Evolutionary conservation across 2,329 filamentous ascomycete genomes (phyloP), one percentile per base, ranked within the genome.

Genomic region (Penicillium janthinellum): DNA sequence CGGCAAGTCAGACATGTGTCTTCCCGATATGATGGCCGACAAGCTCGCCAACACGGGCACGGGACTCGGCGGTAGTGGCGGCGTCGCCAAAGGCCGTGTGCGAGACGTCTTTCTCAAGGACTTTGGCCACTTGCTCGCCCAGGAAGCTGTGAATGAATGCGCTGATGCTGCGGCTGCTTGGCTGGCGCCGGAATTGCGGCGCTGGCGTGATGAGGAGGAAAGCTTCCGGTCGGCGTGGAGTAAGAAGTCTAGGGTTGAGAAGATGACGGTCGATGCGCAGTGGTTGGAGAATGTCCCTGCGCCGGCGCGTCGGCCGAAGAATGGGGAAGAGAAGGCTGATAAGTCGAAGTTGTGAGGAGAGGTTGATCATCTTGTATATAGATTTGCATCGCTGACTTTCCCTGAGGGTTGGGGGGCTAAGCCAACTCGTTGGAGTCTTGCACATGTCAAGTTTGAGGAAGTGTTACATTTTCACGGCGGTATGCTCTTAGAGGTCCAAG

Each of bases 121-220:
- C 0, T 81, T 83, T 5, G 92, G 93, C 0, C 94, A 98, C 75
- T 75, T 97, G 44, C 85, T 97, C 31, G 89, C 93, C 0, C 90
- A 96, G 85, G 92, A 96, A 75, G 84, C 85, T 41, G 90, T 90
- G 0, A 78, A 70, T 2, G 81, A 85, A 68, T 90, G 88, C 62
- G 93, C 91, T 1, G 79, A 84, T 59, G 70, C 83, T 17, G 82
- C 84, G 0, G 83, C 83, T 0, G 70, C 73, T 28, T 91, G 87
- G 81, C 74, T 90, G 57, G 80, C 74, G 0, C 68, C 70, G n/a
- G 86, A 89, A 71, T 64, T 90, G 63, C 71, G 76, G 44, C 74
- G 79, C 31, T 90, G 87, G 86, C 77, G 80, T 63, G 73, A 69
- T 2, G 83, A 88, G 67, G 83, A 89, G 74, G 75, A 75, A 34